These are phyloP conservation scores for Erythrobasidium yunnanense DNA, from an alignment of 768 basidiomycete genomes.

Conservation along the genomic window DNA sequence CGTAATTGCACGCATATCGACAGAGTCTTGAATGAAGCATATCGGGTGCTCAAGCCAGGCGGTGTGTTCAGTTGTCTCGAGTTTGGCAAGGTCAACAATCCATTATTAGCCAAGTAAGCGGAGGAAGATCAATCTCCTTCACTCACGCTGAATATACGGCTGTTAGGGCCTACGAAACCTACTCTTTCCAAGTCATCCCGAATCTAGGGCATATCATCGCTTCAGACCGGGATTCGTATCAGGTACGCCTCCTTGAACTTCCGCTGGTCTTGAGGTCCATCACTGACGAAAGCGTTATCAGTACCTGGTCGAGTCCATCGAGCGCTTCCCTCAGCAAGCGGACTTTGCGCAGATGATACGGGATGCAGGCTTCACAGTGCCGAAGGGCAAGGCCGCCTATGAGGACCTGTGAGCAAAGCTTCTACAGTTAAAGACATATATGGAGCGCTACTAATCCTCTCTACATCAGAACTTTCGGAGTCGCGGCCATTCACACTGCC, in stretches of 20 bases:
- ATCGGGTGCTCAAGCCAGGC: slow-evolving; percentile 90
- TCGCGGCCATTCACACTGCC: slow-evolving; percentile 72
- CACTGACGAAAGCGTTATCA: slow-evolving; percentile 16
- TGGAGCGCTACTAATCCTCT: neutral
- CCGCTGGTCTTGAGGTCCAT: no score
- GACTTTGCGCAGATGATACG: slow-evolving; percentile 81
- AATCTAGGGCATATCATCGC: slow-evolving; percentile 92
- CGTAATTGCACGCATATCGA: slow-evolving; percentile 91
- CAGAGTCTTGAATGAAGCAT: slow-evolving; percentile 72
- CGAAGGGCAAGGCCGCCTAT: slow-evolving; percentile 46
- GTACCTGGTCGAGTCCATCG: slow-evolving; percentile 94
- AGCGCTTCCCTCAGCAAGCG: slow-evolving; percentile 75
- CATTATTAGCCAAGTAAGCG: slow-evolving; percentile 70
- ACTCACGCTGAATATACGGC: neutral
- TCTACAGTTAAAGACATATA: neutral
- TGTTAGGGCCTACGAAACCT: slow-evolving; percentile 75
- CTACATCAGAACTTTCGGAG: slow-evolving; percentile 56
- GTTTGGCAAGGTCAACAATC: slow-evolving; percentile 84
- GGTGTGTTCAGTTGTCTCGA: slow-evolving; percentile 91
- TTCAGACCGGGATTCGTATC: slow-evolving; percentile 85
- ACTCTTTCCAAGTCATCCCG: slow-evolving; percentile 91
- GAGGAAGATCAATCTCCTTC: neutral
- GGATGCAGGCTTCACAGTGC: slow-evolving; percentile 60
- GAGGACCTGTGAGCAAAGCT: slow-evolving; percentile 47
- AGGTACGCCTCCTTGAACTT: slow-evolving; percentile 40